phyloP scores from a whole-genome alignment of 1,284 basidiomycete genomes.

The Leccinum fuscescens region DNA sequence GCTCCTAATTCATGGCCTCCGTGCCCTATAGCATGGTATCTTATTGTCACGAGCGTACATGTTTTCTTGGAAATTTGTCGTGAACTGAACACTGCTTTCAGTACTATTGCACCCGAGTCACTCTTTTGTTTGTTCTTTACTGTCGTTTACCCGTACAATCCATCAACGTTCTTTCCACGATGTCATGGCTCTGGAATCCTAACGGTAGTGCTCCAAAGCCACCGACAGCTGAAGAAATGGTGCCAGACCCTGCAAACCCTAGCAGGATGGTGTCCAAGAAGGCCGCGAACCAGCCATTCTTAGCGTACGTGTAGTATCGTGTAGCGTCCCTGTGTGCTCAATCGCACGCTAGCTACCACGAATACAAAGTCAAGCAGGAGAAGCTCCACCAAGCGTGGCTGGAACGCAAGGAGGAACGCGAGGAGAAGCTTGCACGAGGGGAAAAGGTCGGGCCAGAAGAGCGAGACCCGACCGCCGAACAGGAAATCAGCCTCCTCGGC shows the following conservation, averaged over 20 bases:
- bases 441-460: conserved; percentile 71
- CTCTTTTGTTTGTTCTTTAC: background rate
- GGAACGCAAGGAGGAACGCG: conserved; percentile 66
- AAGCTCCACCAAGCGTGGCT: conserved; percentile 64
- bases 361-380: conserved; percentile 64
- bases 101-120: conserved; percentile 5
- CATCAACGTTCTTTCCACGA: conserved; percentile 7
- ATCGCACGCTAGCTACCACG: conserved; percentile 52
- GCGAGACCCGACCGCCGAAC: conserved; percentile 64
- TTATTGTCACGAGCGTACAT: conserved; percentile 11
- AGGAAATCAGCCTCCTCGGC: conserved; percentile 62
- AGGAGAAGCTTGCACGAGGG: conserved; percentile 70
- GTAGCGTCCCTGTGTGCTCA: conserved; percentile 12
- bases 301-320: conserved; percentile 56
- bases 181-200: conserved; percentile 35
- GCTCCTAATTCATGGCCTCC: conserved; percentile 29
- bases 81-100: background rate
- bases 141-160: background rate
- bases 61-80: background rate
- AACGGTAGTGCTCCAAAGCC: conserved; percentile 21
- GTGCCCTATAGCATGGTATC: conserved; percentile 28
- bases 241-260: conserved; percentile 53
- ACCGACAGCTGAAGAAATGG: conserved; percentile 30
- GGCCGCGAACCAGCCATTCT: conserved; percentile 76
- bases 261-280: conserved; percentile 72